phyloP scores from a whole-genome alignment of 2,329 filamentous ascomycete species.

The Arthrobotrys musiformis region DNA sequence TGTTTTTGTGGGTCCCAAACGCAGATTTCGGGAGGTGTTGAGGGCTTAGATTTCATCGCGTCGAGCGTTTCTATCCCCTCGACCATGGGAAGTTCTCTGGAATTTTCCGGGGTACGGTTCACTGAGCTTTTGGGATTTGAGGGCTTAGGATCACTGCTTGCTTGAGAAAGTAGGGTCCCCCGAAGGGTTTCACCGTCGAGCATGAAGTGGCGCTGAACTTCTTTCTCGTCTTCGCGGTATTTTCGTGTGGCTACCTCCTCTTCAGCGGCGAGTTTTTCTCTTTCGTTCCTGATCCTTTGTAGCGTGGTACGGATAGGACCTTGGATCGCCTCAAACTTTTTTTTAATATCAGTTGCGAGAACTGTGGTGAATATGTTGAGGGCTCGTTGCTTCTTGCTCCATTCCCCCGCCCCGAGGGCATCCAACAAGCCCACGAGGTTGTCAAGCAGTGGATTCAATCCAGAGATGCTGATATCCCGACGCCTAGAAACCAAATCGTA shows the following conservation, averaged over 20 bases:
- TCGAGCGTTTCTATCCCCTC: not conserved
- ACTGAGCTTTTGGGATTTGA: not conserved
- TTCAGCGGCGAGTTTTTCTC: conserved; percentile 8
- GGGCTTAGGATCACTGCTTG: not conserved
- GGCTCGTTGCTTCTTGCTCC: conserved; percentile 7
- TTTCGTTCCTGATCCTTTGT: conserved; percentile 11
- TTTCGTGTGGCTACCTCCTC: conserved; percentile 13
- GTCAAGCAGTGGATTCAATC: not conserved
- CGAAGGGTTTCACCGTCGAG: conserved; percentile 18
- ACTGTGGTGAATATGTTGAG: conserved; percentile 19
- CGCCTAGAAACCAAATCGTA: conserved; percentile 29
- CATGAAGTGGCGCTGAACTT: conserved; percentile 25
- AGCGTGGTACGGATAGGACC: conserved; percentile 21
- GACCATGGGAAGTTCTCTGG: not conserved
- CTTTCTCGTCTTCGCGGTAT: conserved; percentile 19
- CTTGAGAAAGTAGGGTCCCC: not conserved
- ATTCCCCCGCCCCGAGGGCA: conserved; percentile 3
- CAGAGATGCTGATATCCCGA: conserved; percentile 19
- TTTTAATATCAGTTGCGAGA: conserved; percentile 31
- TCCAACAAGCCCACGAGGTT: conserved; percentile 21
- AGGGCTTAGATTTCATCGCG: no score
- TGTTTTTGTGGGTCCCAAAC: conserved; percentile 36
- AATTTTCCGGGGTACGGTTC: not conserved
- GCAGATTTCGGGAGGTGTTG: conserved; percentile 21
- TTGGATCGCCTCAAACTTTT: conserved; percentile 38